Conservation (phyloP, 2,329 filamentous ascomycete genomes). For the Aspergillus sp. region DNA sequence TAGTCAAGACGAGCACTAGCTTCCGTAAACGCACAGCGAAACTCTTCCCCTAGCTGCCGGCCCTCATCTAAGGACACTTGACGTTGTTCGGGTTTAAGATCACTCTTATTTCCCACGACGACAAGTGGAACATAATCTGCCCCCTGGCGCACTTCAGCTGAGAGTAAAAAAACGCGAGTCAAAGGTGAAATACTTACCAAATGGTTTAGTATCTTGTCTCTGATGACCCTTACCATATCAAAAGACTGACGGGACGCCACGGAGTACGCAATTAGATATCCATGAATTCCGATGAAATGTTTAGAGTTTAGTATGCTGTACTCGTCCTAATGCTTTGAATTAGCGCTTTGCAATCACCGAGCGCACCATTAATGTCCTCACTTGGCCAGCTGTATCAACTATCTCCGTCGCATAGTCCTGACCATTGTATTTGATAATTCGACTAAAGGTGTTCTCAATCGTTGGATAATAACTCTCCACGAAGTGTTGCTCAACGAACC, state of each 20-base stretch:
- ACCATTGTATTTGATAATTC: constrained; percentile 86
- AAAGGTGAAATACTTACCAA: constrained; percentile 58
- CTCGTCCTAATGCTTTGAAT: constrained; percentile 67
- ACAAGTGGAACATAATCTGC: constrained; percentile 90
- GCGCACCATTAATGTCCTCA: constrained; percentile 41
- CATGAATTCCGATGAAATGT: constrained; percentile 98
- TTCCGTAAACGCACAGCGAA: constrained; percentile 92
- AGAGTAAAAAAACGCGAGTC: background rate
- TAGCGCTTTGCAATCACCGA: constrained; percentile 10
- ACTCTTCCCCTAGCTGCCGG: constrained; percentile 77
- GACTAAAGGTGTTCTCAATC: constrained; percentile 98
- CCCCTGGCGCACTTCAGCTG: constrained; percentile 56
- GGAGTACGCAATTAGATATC: constrained; percentile 98
- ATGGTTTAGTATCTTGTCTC: constrained; percentile 96
- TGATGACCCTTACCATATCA: constrained; percentile 94
- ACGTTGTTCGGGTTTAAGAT: constrained; percentile 87
- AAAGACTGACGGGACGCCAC: constrained; percentile 91
- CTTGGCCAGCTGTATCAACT: constrained; percentile 95
- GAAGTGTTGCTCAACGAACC: constrained; percentile 96
- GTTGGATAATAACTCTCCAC: constrained; percentile 99
- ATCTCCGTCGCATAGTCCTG: constrained; percentile 96
- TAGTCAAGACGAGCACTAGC: constrained; percentile 91
- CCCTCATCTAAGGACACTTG: constrained; percentile 87
- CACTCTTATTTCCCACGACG: constrained; percentile 95
- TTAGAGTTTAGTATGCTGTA: constrained; percentile 98